Base-by-base conservation (phyloP, 2,329 filamentous ascomycete genomes). In the Aspergillaceae sp. region DNA sequence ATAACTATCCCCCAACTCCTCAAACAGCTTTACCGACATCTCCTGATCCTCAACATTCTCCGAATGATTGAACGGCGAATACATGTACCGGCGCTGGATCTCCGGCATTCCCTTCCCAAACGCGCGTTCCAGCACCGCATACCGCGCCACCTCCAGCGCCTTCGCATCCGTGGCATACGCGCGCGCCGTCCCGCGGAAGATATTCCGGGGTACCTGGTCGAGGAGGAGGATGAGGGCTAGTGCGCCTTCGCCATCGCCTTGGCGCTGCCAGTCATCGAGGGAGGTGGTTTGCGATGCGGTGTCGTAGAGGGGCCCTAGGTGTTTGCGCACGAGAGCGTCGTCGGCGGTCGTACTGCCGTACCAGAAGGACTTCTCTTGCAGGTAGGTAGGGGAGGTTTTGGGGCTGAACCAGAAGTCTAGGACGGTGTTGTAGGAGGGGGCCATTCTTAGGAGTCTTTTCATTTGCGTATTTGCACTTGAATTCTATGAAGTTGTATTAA, bases 141-240 rank as follows among this genome's bases (percentile, higher is more conserved):
- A 47, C 4, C 55, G 50, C 3, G 61, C 60, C 7, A 66, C 51
- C 1, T 50, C 46, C 1, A 59, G 35, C 3, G 60, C 62, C 43
- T 60, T 52, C 3, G 52, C 29, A 45, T 67, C 66, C 10, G 60
- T 60, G 5, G 56, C 57, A 47, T 60, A 67, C 11, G 62, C 58
- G 7, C 58, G 48, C 4, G 56, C 51, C 1, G 59, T 60, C 7
- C 58, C 57, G 8, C 66, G 59, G 48, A 61, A 66, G 40, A 68
- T 54, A 40, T 68, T 68, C 4, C 66, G 59, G 7, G 66, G 60
- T 40, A 68, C 64, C 49, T 69, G 65, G 50, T 69, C 65, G 5
- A 68, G 59, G 1, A 68, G 59, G n/a, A 69, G 52, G 34, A 68
- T 58, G 8, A 67, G 52, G 5, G 65, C 65, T 26, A 67, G 53